Percentiles rank a stretch among this genome's conserved stretches.
Evolutionary conservation across 1,139 yeast genomes (phyloP).

Genomic region (Blastobotrys capitulatus): DNA sequence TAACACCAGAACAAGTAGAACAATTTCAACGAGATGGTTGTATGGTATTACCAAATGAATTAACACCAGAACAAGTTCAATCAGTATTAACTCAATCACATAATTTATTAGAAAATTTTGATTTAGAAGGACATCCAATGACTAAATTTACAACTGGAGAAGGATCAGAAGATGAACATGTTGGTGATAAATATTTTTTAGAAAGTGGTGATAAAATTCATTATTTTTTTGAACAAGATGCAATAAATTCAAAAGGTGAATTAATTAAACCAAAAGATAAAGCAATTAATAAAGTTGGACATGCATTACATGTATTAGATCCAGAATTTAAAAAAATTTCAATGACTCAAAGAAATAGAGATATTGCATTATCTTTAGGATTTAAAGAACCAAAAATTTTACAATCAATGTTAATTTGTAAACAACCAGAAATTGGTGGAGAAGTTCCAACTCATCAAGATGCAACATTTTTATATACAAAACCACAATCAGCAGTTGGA

Average conservation of each 20-base stretch:
- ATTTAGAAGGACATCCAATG: conserved; percentile 57
- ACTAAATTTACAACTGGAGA: conserved; percentile 64
- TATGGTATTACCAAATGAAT: conserved; percentile 53
- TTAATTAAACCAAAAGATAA: conserved; percentile 48
- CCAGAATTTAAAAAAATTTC: conserved; percentile 46
- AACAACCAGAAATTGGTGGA: conserved; percentile 70
- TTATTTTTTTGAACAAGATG: conserved; percentile 69
- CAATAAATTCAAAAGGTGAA: conserved; percentile 45
- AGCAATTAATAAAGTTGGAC: conserved; percentile 76
- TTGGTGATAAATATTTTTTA: conserved; percentile 70
- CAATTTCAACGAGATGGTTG: conserved; percentile 54
- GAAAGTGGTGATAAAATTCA: conserved; percentile 64
- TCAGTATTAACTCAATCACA: conserved; percentile 42
- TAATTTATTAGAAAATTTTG: conserved; percentile 44
- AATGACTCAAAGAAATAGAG: conserved; percentile 45
- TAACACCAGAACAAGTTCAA: conserved; percentile 38
- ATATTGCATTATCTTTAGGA: conserved; percentile 48
- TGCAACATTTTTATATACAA: conserved; percentile 65
- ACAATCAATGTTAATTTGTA: conserved; percentile 76
- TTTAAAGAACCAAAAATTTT: conserved; percentile 64
- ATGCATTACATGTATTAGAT: conserved; percentile 61
- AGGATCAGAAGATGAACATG: conserved; percentile 48
- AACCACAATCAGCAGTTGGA: conserved; percentile 69
- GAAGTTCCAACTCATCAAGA: conserved; percentile 80
- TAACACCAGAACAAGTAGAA: conserved; percentile 30